Evolutionary conservation across 148 eudicot genomes (phyloP).

Genomic region (Fagopyrum tataricum): DNA sequence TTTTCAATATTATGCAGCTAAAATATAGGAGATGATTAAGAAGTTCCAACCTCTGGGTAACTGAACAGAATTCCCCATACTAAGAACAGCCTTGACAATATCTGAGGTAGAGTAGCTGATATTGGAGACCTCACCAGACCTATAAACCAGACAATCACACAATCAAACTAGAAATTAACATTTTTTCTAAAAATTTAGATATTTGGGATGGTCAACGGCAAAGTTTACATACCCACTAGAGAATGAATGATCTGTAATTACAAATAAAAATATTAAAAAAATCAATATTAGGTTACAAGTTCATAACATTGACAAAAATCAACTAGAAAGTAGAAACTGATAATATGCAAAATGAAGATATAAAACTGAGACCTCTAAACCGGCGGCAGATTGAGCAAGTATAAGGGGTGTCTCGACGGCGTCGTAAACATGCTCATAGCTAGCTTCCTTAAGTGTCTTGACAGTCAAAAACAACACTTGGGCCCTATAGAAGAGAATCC

Average conservation of each 20-base stretch:
- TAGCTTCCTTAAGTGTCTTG: conserved; percentile 51
- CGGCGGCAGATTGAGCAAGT: conserved; percentile 84
- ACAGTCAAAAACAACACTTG: conserved; percentile 74
- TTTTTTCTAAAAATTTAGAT: neutral
- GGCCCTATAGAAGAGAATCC: conserved; percentile 31
- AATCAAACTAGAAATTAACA: neutral
- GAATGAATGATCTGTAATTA: conserved; percentile 64
- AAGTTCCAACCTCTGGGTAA: conserved; percentile 65
- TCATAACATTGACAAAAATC: neutral
- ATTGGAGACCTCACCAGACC: conserved; percentile 96
- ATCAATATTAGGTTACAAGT: neutral
- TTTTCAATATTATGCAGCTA: neutral
- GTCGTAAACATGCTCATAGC: conserved; percentile 66
- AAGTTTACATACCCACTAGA: conserved; percentile 46
- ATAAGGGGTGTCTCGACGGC: conserved; percentile 76
- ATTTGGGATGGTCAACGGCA: neutral
- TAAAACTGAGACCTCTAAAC: conserved; percentile 47
- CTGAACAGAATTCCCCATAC: conserved; percentile 88
- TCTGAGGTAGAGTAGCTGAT: conserved; percentile 83
- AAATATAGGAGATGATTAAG: neutral
- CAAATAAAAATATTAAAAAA: neutral
- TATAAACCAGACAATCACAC: conserved; percentile 16
- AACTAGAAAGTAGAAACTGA: neutral
- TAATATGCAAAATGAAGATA: neutral
- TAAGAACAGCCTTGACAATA: conserved; percentile 74